Evolutionary conservation across 1,284 basidiomycete genomes (phyloP), one percentile per base, ranked within the genome.

Genomic region (Filobasidium uniguttulatum): DNA sequence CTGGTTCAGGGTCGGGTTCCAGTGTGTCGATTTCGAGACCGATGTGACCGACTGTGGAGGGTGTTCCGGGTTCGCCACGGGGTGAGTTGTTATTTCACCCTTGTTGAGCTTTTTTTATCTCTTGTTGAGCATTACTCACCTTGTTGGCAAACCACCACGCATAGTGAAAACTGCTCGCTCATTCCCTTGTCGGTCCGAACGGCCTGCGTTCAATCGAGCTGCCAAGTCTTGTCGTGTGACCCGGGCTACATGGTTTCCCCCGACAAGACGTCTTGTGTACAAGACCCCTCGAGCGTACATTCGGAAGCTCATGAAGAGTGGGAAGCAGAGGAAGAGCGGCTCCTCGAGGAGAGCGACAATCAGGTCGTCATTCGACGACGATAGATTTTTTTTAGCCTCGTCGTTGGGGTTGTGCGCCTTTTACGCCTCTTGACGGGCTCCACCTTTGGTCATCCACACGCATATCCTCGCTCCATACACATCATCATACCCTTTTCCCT

Each of bases 1-100:
- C 54, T 71, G 69, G 68, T 69, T 71, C 62, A 63, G 60, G 43
- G 54, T 67, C 37, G 69, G 68, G 3, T 71, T 71, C 53, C 68
- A 71, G 56, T 71, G 69, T 49, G 57, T 69, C 40, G 68, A 70
- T 50, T 56, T 66, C n/a, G 64, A 63, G 20, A 61, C 59, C 7
- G 69, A 70, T 56, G 53, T 66, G 36, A 64, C 64, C 47, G 63
- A 62, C 47, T 71, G 69, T 51, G 69, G 69, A 25, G 69, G 68
- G 9, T 71, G 69, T 57, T 54, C 65, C 10, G 62, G 62, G 2
- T 59, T 70, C 19, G 68, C 67, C 26, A 52, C 58, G 35, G 69
- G 69, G 69, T 70, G 55, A 61, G 68, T 64, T 14, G 30, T 12
- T 14, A 29, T 15, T 30, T 12, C 23, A 15, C 22, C 44, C 17